Evolutionary conservation across 495 filamentous ascomycete species (phyloP), one percentile per base, ranked within the genome.

Genomic region (Hyaloscypha hepaticicola): DNA sequence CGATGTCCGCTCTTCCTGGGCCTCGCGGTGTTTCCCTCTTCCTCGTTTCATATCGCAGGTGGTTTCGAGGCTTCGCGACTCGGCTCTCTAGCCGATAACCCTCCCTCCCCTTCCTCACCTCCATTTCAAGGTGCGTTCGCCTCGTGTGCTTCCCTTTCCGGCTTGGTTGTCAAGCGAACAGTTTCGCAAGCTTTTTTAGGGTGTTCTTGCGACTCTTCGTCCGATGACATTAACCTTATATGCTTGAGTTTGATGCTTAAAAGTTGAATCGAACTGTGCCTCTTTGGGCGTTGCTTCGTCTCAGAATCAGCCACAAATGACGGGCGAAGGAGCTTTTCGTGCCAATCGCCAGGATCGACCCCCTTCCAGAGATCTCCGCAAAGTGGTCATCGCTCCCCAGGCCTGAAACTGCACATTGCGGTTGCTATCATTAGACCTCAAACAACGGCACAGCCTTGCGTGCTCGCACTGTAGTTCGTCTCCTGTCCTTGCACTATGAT

Each of bases 341-440:
- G 7, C 50, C 22, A 53, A 53, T 53, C 22, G n/a, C n/a, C 50
- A 26, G 1, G 50, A 16, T 45, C 38, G 38, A 4, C 9, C 38
- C 38, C 16, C 4, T 11, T 1, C 5, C 38, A 45, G 12, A 45
- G 38, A 45, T 45, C 38, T 45, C 38, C 38, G 11, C 38, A 9
- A 45, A 45, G 38, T 14, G 6, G 38, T 45, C 38, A 45, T 19
- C 16, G 6, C 38, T 16, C 21, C 53, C 53, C 53, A 4, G 0
- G 19, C 11, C 53, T 56, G 53, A 56, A 56, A 56, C 53, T 21
- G 9, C 6, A 25, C 25, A 55, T 55, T 14, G 25, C 6, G 5
- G 12, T 55, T 56, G 11, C 53, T 56, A 56, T 56, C 53, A 56
- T 16, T 56, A 56, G 53, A 31, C 53, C 53, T 56, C 0, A 56